Evolutionary conservation across 2,329 filamentous ascomycete species (phyloP).

Genomic region (Chrysoporthe austroafricana): DNA sequence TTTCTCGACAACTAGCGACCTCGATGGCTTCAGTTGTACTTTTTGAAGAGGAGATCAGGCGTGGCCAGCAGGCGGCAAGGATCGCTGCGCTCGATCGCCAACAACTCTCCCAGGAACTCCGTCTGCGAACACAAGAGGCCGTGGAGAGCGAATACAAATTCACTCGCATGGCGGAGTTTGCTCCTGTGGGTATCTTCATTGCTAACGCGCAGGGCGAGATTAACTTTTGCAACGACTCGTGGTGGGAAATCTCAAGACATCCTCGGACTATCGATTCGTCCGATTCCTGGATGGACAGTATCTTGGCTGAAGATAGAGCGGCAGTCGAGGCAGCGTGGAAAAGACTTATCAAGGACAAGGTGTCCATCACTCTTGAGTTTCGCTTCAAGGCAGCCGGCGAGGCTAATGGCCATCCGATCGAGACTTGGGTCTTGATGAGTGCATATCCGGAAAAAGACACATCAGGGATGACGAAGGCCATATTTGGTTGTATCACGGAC

Average conservation of each 20-base stretch:
- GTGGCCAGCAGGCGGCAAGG: slow-evolving; percentile 73
- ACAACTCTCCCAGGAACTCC: slow-evolving; percentile 75
- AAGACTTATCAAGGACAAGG: slow-evolving; percentile 62
- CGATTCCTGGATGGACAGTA: slow-evolving; percentile 73
- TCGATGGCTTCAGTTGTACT: slow-evolving; percentile 81
- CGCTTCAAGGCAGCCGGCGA: slow-evolving; percentile 72
- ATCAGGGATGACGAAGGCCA: slow-evolving; percentile 68
- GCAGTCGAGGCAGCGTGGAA: slow-evolving; percentile 62
- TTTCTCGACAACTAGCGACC: slow-evolving; percentile 76
- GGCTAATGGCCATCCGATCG: slow-evolving; percentile 60
- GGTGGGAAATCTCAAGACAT: slow-evolving; percentile 72
- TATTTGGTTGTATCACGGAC: slow-evolving; percentile 82
- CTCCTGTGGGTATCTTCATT: slow-evolving; percentile 84
- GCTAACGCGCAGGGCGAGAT: slow-evolving; percentile 73
- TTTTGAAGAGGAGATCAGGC: slow-evolving; percentile 80
- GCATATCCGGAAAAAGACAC: slow-evolving; percentile 73
- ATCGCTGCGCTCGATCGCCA: slow-evolving; percentile 77
- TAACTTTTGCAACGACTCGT: slow-evolving; percentile 82
- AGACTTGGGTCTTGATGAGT: slow-evolving; percentile 79
- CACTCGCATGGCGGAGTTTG: slow-evolving; percentile 82
- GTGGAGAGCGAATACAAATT: slow-evolving; percentile 76
- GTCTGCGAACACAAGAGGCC: slow-evolving; percentile 64
- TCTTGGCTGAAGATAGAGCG: slow-evolving; percentile 67
- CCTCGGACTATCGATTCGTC: slow-evolving; percentile 61
- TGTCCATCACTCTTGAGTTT: slow-evolving; percentile 72